Evolutionary conservation across 768 basidiomycete genomes (phyloP).

Genomic region (Lyophyllum shimeji): DNA sequence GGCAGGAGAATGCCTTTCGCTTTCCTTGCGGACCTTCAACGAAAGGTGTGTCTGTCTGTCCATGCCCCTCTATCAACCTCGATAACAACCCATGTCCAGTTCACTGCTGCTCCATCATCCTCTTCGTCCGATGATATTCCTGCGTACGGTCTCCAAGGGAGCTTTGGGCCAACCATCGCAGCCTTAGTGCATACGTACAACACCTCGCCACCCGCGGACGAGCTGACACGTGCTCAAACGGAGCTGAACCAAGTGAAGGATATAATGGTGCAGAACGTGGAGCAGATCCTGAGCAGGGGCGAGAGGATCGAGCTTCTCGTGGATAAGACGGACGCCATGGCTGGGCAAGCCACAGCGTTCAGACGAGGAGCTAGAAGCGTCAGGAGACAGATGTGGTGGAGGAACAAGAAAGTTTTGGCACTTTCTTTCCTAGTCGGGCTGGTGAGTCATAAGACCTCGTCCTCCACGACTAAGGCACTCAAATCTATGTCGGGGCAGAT

Average conservation of each 20-base stretch:
- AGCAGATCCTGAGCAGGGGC: constrained; percentile 91
- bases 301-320: constrained; percentile 95
- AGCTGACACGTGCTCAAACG: constrained; percentile 84
- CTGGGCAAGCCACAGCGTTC: constrained; percentile 92
- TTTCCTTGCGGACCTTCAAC: constrained; percentile 85
- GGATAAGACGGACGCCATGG: constrained; percentile 96
- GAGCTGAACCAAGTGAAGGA: constrained; percentile 92
- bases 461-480: constrained; percentile 4
- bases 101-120: constrained; percentile 61
- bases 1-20: constrained; percentile 88
- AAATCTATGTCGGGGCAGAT: constrained; percentile 40
- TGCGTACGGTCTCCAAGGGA: constrained; percentile 67
- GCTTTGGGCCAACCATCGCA: constrained; percentile 68
- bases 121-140: constrained; percentile 58
- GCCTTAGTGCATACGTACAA: constrained; percentile 86
- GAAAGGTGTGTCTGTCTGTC: constrained; percentile 48
- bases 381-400: constrained; percentile 89
- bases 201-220: constrained; percentile 84
- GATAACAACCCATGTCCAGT: constrained; percentile 35
- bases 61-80: not conserved
- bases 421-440: constrained; percentile 71
- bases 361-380: constrained; percentile 83
- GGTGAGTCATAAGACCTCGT: constrained; percentile 37
- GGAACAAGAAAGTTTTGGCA: constrained; percentile 67
- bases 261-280: constrained; percentile 98